Base-by-base conservation (phyloP, 2,329 filamentous ascomycete species). In the Penicillium brevicompactum region DNA sequence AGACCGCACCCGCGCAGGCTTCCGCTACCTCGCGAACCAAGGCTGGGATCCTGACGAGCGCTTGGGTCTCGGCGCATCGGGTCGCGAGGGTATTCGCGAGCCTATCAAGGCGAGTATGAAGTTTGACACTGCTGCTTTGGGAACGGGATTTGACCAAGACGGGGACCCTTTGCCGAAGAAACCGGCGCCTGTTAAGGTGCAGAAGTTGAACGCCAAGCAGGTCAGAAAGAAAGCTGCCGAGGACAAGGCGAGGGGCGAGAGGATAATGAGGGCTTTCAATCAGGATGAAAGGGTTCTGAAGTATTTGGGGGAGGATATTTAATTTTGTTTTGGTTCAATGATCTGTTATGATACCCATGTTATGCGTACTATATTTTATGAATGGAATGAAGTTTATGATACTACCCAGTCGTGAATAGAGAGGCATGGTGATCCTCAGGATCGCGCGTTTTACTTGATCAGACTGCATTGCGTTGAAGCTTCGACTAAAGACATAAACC, bases 61-160 rank as follows among this genome's bases (percentile, higher is more conserved):
- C 2, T 73, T 77, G 14, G 92, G 92, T 0, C 79, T 97, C 0
- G 92, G 92, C 0, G 82, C 82, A 9, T 75, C 77, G 2, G 87
- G 89, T 1, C 71, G 72, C 13, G 84, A 89, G 61, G 92, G 92
- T 3, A 87, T 91, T 57, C 80, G 87, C 40, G 87, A 86, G 61
- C 92, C 92, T 1, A 80, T 97, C 59, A 91, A 91, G 69, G 78
- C 84, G 1, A 82, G 80, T 55, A 77, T 82, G 51, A 96, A 96
- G 74, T 82, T 87, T 42, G 85, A 93, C 68, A 91, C 83, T 3
- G 76, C 89, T 7, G 93, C 92, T 0, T 73, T 96, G 24, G 91
- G 92, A 0, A 79, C 81, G 41, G 70, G 77, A 5, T 61, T 76
- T 31, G 67, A 70, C 52, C 57, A 53, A 34, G 54, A 70, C 52